These are phyloP conservation scores for Alternaria arbusti DNA, from an alignment of 2,329 filamentous ascomycete genomes.

Conservation along the genomic window DNA sequence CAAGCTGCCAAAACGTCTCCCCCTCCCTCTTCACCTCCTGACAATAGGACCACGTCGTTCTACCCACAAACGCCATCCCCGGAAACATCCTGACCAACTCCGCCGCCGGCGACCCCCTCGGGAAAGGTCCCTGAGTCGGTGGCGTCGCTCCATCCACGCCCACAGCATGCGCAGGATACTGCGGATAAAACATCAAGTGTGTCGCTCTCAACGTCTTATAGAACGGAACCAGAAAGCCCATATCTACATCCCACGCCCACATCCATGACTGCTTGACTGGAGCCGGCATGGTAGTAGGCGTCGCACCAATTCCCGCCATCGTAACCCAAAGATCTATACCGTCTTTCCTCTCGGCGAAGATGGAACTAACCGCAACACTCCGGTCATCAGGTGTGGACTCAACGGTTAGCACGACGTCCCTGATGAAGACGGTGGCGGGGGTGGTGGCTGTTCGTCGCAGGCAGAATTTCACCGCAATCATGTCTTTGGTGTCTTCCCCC, in stretches of 20 bases:
- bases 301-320: neutral
- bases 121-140: neutral
- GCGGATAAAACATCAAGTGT: neutral
- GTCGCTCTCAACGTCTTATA: neutral
- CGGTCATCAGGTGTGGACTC: neutral
- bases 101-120: neutral
- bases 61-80: neutral
- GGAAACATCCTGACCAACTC: neutral
- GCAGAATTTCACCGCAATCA: neutral
- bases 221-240: neutral
- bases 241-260: neutral
- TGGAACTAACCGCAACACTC: neutral
- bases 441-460: neutral
- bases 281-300: too few relatives aligned
- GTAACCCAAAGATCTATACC: neutral
- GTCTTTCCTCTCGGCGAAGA: neutral
- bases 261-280: neutral
- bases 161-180: neutral
- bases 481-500: neutral
- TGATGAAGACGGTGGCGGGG: neutral
- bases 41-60: neutral
- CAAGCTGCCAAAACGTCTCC: slow-evolving; percentile 4
- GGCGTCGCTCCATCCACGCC: neutral
- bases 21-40: neutral
- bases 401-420: neutral